Conservation (phyloP, 208 protist genomes). For the Trypanosoma congolense region DNA sequence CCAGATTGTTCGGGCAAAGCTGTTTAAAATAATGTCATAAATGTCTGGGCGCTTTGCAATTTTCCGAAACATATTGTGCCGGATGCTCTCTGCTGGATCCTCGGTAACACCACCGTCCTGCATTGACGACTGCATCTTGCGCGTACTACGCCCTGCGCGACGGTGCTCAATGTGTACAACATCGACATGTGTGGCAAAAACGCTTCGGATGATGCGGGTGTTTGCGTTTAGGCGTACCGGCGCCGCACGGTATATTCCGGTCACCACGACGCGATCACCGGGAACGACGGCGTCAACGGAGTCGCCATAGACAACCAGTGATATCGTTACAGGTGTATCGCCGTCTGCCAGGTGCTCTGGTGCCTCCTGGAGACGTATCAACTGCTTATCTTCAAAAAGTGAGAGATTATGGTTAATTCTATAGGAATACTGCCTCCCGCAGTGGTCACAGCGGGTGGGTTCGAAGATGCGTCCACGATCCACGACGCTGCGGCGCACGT, state of each 20-base stretch:
- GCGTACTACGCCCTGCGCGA: slow-evolving; percentile 30
- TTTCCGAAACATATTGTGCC: slow-evolving; percentile 69
- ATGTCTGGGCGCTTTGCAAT: slow-evolving; percentile 89
- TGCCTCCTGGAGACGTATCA: slow-evolving; percentile 97
- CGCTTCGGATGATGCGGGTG: slow-evolving; percentile 89
- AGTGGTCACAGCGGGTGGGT: slow-evolving; percentile 93
- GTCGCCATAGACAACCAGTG: slow-evolving; percentile 91
- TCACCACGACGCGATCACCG: slow-evolving; percentile 97
- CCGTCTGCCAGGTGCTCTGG: slow-evolving; percentile 98
- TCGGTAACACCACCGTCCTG: slow-evolving; percentile 4
- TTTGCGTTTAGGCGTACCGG: slow-evolving; percentile 92
- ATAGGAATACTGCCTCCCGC: slow-evolving; percentile 81
- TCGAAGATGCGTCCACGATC: slow-evolving; percentile 94
- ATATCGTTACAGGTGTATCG: slow-evolving; percentile 98
- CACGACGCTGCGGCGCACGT: slow-evolving; percentile 63
- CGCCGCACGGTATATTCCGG: slow-evolving; percentile 96
- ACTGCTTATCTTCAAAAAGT: slow-evolving; percentile 94
- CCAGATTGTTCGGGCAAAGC: slow-evolving; percentile 97
- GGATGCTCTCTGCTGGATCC: slow-evolving; percentile 42
- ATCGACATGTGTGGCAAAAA: slow-evolving; percentile 98
- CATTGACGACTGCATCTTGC: slow-evolving; percentile 3
- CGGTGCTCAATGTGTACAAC: slow-evolving; percentile 95
- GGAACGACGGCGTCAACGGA: slow-evolving; percentile 95
- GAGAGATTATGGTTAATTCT: slow-evolving; percentile 95
- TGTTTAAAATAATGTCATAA: slow-evolving; percentile 92